phyloP scores from a whole-genome alignment of 129 eudicot species.

The Centaurea solstitialis region DNA sequence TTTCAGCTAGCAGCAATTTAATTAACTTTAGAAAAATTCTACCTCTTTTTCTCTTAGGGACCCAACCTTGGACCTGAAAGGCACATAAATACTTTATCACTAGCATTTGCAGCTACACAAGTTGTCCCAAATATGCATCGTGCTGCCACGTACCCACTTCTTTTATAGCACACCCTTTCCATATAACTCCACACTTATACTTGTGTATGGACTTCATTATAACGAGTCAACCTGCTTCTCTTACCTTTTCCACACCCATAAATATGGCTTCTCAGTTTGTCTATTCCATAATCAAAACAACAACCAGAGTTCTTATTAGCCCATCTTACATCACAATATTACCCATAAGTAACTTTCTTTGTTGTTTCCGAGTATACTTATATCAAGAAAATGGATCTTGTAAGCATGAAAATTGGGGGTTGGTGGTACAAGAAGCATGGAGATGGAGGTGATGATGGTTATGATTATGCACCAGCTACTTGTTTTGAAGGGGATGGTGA shows the following conservation, averaged over 20 bases:
- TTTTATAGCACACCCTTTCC: slow-evolving; percentile 15
- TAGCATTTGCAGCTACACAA: not conserved
- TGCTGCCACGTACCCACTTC: not conserved
- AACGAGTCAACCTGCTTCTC: not conserved
- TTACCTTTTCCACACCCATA: slow-evolving; percentile 8
- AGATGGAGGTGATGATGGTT: slow-evolving; percentile 31
- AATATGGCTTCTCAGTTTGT: not conserved
- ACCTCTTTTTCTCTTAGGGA: not conserved
- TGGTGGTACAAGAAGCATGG: slow-evolving; percentile 17
- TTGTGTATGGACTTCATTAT: slow-evolving; percentile 1
- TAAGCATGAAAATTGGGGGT: not conserved
- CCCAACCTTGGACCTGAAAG: not conserved
- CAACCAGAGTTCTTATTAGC: not conserved
- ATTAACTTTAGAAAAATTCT: not conserved
- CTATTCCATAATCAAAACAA: not conserved
- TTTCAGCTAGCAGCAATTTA: not conserved
- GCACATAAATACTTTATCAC: not conserved
- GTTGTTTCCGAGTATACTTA: not conserved
- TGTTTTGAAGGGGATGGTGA: slow-evolving; percentile 12
- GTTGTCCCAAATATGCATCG: not conserved
- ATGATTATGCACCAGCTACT: slow-evolving; percentile 20
- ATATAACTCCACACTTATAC: slow-evolving; percentile 32
- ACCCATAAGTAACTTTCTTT: not conserved
- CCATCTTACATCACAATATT: not conserved
- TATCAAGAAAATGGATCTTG: slow-evolving; percentile 19